phyloP scores from a whole-genome alignment of 371 early-diverging fungal genomes.

The Fennellomyces sp. region DNA sequence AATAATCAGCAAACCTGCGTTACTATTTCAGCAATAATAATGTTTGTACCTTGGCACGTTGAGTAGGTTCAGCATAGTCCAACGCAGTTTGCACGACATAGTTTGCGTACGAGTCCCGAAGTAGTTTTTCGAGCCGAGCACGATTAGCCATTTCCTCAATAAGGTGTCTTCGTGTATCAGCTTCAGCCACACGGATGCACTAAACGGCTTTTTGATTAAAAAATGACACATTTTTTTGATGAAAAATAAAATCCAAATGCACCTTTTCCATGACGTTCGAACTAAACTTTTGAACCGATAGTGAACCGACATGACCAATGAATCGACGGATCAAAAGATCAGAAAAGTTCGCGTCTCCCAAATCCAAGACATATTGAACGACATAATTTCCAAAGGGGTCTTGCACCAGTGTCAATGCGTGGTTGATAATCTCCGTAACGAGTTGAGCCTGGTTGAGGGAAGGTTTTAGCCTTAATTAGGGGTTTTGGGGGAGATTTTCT shows the following conservation, averaged over 20 bases:
- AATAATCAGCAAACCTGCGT: not conserved
- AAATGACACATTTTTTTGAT: not conserved
- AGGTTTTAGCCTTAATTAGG: not conserved
- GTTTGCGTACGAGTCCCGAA: conserved; percentile 88
- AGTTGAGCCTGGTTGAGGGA: conserved; percentile 54
- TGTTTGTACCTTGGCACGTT: conserved; percentile 59
- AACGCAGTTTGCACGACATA: conserved; percentile 94
- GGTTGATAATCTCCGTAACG: conserved; percentile 72
- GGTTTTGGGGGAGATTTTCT: not conserved
- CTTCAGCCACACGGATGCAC: conserved; percentile 85
- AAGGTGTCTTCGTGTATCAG: conserved; percentile 66
- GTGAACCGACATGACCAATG: conserved; percentile 67
- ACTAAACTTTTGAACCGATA: conserved; percentile 91
- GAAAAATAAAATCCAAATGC: not conserved
- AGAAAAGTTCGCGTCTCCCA: conserved; percentile 68
- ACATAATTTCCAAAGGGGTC: conserved; percentile 99
- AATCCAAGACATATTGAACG: conserved; percentile 94
- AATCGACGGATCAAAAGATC: conserved; percentile 80
- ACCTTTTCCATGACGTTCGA: conserved; percentile 93
- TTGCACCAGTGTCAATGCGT: conserved; percentile 82
- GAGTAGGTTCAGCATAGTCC: conserved; percentile 78
- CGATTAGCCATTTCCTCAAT: conserved; percentile 77
- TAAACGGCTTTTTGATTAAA: no score
- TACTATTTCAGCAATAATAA: not conserved
- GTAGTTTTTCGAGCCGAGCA: conserved; percentile 69